Evolutionary conservation across 768 basidiomycete species (phyloP), one percentile per base, ranked within the genome.

Genomic region (Harrya chromipes): DNA sequence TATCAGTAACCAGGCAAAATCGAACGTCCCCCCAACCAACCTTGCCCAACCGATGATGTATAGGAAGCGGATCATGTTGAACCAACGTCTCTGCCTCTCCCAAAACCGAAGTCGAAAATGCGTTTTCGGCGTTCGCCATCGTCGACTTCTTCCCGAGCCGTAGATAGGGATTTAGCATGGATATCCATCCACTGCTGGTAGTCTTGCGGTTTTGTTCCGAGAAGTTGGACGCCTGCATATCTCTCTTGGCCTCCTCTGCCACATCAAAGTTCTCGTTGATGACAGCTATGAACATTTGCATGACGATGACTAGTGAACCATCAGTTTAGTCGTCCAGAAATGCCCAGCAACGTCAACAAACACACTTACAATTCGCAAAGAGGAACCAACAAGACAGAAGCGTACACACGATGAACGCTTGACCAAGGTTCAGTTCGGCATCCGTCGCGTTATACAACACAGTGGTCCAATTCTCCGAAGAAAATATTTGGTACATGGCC

Each of bases 261-360:
- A 97, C 83, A 20, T 85, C 77, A 59, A 98, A 97, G 68, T 94
- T 95, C 74, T 94, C 93, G 61, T 94, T 90, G 75, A 97, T 93
- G 39, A 95, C 93, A 29, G 95, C 95, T 60, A 98, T 90, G 73
- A 97, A 97, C 85, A 97, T 87, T 63, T 95, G 93, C 42, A 95
- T 66, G 9, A 95, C 77, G 59, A 95, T 90, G 74, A 92, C 94
- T 94, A 50, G 36, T 48, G 34, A 55, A 41, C 23, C 51, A 23
- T 48, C 40, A 37, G 13, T 31, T 59, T 33, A 56, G 46, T 10
- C 16, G 4, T 43, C 40, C 13, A 6, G 3, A 16, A 14, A 40
- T 9, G 8, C 38, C 23, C 12, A 17, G 20, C 26, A 29, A 35
- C 27, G 26, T 6, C 14, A 27, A 35, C 44, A 49, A 17, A 36